Conservation (phyloP, 805 yeast genomes). For the Candida sonorensis region DNA sequence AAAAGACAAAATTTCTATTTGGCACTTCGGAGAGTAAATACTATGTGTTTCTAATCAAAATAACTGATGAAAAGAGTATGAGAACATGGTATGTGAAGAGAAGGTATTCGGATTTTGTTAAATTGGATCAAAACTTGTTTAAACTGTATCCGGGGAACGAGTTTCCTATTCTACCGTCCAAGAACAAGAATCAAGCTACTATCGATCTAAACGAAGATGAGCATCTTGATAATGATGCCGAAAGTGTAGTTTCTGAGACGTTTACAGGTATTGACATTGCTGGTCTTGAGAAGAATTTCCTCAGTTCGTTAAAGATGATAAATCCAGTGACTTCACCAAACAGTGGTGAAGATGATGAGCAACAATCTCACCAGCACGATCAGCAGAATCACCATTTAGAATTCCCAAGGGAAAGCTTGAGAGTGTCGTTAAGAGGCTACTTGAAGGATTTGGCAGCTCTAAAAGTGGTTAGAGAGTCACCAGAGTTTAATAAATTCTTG, state of each 20-base stretch:
- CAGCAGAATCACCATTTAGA: constrained; percentile 11
- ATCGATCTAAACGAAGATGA: constrained; percentile 10
- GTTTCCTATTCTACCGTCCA: constrained; percentile 31
- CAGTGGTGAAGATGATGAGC: too few species aligned
- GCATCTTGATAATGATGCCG: constrained; percentile 6
- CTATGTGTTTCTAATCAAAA: constrained; percentile 44
- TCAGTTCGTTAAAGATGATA: constrained; percentile 10
- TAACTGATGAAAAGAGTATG: constrained; percentile 28
- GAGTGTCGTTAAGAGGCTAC: constrained; percentile 75
- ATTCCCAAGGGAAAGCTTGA: constrained; percentile 65
- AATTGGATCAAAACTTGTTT: constrained; percentile 45
- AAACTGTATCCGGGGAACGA: constrained; percentile 63
- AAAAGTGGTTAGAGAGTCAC: constrained; percentile 48
- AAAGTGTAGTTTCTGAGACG: constrained; percentile 5
- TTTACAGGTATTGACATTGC: constrained; percentile 9
- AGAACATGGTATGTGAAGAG: constrained; percentile 46
- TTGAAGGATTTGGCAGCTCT: constrained; percentile 45
- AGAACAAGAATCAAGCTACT: constrained; percentile 19
- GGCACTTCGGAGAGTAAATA: constrained; percentile 18
- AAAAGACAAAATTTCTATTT: constrained; percentile 14
- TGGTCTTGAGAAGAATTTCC: constrained; percentile 15
- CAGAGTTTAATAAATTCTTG: constrained; percentile 48
- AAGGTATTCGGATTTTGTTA: constrained; percentile 62
- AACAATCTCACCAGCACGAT: too few species aligned
- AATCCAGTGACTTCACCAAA: too few species aligned